Evolutionary conservation across 345 rosid species (phyloP), one percentile per base, ranked within the genome.

Genomic region (Diplotaxis tenuifolia): DNA sequence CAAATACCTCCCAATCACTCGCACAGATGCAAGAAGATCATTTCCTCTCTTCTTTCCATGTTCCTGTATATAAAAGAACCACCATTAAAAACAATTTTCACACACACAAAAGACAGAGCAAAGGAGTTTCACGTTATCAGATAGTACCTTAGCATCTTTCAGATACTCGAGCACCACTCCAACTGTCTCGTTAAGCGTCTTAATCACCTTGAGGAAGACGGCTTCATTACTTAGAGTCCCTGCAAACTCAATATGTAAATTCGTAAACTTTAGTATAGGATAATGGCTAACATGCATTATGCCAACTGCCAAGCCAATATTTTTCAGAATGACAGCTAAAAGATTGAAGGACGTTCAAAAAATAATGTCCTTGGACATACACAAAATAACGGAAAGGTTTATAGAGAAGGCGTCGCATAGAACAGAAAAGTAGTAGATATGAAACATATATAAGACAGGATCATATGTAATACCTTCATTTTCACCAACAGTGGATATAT

Each of bases 11-110:
- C 97, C 96, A 76, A 88, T 76, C 64, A 89, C 78, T 16, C 97
- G 83, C 60, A 94, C 95, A 47, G 96, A 94, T 58, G 97, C 96
- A 78, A 91, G 91, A 79, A 94, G 93, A 59, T 94, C 98, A 84
- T 84, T 82, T 82, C 97, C 95, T 75, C 80, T 90, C 72, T 81
- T 87, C 19, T 64, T 84, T 49, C 87, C 88, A 82, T 91, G 96
- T 70, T 94, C 96, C 95, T 94, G 85, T 57, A 79, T 36, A 69
- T 68, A 73, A 67, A 14, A 59, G 12, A 65, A 62, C 40, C 45
- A 62, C 32, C 57, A 53, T 72, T 18, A 61, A 21, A 16, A 16
- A 19, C 42, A 40, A 11, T 59, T 72, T 67, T 21, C 5, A 34
- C 54, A 60, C 27, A 62, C 14, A 21, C 6, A n/a, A 29, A 65